A percentile compares a stretch with the other conserved stretches of the same genome.
Evolutionary conservation across 768 basidiomycete species (phyloP).

Genomic region (Lactifluus echinatus): DNA sequence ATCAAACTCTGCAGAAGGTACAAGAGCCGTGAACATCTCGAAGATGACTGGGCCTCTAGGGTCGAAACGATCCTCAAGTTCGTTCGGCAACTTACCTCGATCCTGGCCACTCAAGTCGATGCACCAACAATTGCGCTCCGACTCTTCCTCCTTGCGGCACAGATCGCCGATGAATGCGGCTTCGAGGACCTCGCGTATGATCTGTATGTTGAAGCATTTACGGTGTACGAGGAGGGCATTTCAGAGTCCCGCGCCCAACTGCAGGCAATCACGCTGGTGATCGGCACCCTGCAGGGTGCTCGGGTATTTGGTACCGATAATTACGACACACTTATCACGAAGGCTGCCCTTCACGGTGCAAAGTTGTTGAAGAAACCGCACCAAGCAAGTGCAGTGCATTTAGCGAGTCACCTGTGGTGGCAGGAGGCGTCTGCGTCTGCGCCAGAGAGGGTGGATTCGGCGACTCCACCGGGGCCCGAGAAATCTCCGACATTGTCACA

Average conservation of each 20-base stretch:
- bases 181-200: slow-evolving; percentile 97
- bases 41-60: slow-evolving; percentile 79
- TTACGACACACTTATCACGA: slow-evolving; percentile 96
- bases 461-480: slow-evolving; percentile 24
- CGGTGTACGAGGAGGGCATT: slow-evolving; percentile 95
- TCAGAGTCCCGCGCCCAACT: slow-evolving; percentile 93
- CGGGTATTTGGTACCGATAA: slow-evolving; percentile 91
- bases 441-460: slow-evolving; percentile 37
- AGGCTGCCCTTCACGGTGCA: slow-evolving; percentile 95
- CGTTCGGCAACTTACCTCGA: slow-evolving; percentile 85
- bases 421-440: slow-evolving; percentile 50
- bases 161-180: slow-evolving; percentile 89
- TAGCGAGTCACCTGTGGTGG: slow-evolving; percentile 99
- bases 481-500: slow-evolving; percentile 28
- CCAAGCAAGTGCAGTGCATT: slow-evolving; percentile 88
- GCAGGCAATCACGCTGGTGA: slow-evolving; percentile 94
- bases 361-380: slow-evolving; percentile 97
- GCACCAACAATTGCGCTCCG: slow-evolving; percentile 88
- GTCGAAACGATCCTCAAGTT: slow-evolving; percentile 90
- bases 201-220: slow-evolving; percentile 95
- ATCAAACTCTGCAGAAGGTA: slow-evolving; percentile 91
- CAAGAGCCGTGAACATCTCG: slow-evolving; percentile 72
- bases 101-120: slow-evolving; percentile 89
- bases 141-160: slow-evolving; percentile 90
- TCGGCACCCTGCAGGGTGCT: slow-evolving; percentile 81